Evolutionary conservation across 2,329 filamentous ascomycete genomes (phyloP), one percentile per base, ranked within the genome.

Genomic region (Chaetomiaceae sp.): DNA sequence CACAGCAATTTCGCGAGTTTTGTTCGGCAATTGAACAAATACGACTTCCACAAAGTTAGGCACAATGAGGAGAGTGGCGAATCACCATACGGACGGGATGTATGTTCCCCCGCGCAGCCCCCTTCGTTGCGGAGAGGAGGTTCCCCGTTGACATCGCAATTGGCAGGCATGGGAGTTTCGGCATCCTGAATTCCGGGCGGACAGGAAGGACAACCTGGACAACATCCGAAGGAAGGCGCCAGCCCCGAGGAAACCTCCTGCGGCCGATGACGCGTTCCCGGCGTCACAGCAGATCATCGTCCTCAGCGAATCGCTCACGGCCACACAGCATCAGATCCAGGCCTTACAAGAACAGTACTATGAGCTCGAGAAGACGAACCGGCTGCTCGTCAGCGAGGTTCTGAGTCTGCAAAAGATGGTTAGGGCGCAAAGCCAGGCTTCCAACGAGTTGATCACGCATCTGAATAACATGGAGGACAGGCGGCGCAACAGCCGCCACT

Each of bases 1-100:
- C 93, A 97, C 69, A 95, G 88, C 77, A 96, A 96, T 66, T 96
- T 96, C 71, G 90, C 90, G 26, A 95, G 89, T 68, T 96, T 96
- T 63, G 90, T 96, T 48, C 85, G 90, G 39, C 90, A 96, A 65
- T 72, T 96, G 48, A 96, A 96, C 72, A 96, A 96, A 65, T 96
- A 95, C 66, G 90, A 95, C 63, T 98, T 98, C 59, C 93, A 98
- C 74, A 98, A 98, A 74, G 90, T 97, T 54, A 81, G 93, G 55
- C 87, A 90, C 60, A 94, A 88, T 56, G 88, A 95, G 62, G 88
- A 94, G 60, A 88, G 79, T 58, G 85, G 84, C 20, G 79, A 86
- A 58, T 88, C 86, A 47, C 84, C 83, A 6, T 94, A 94, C 59
- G 88, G 88, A 15, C 74, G 83, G 52, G 86, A 86, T 67, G 88